These are phyloP conservation scores for Lojkania enalia DNA, from an alignment of 2,329 filamentous ascomycete genomes.

Conservation along the genomic window DNA sequence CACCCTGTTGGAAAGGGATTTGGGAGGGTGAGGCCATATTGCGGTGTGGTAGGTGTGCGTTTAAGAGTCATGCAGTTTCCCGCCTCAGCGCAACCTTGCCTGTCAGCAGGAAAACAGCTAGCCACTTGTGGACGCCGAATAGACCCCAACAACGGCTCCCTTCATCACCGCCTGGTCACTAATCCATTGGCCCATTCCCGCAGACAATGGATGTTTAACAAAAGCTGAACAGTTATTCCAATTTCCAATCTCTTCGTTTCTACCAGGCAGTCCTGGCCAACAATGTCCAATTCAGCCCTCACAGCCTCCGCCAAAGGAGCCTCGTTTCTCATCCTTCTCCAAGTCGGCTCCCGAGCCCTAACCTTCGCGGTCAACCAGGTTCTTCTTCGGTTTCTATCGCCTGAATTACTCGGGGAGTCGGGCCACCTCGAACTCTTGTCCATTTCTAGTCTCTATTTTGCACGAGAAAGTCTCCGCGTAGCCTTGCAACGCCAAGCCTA, in stretches of 20 bases:
- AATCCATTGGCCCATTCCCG: neutral
- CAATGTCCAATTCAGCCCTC: conserved; percentile 41
- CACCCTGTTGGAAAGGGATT: conserved; percentile 5
- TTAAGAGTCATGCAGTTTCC: conserved; percentile 6
- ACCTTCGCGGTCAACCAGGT: conserved; percentile 94
- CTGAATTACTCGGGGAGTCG: conserved; percentile 79
- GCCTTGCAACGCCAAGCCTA: conserved; percentile 77
- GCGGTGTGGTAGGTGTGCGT: conserved; percentile 22
- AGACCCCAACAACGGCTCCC: no score
- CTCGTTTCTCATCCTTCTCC: conserved; percentile 83
- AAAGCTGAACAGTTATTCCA: neutral
- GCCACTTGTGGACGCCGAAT: no score
- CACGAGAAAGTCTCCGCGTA: conserved; percentile 87
- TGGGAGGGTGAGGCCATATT: conserved; percentile 25
- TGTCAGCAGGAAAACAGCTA: neutral
- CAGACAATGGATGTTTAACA: no score
- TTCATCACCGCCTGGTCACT: neutral
- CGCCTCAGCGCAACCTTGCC: neutral
- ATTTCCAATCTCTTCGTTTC: no score
- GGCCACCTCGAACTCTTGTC: conserved; percentile 93
- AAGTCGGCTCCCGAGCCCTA: conserved; percentile 81
- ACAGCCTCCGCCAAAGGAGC: conserved; percentile 68
- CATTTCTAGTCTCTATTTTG: conserved; percentile 91
- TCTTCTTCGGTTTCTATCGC: conserved; percentile 84
- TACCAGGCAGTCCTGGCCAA: no score